These are phyloP conservation scores for Penicillium sp. DNA, from an alignment of 2,329 filamentous ascomycete species.

Conservation along the genomic window DNA sequence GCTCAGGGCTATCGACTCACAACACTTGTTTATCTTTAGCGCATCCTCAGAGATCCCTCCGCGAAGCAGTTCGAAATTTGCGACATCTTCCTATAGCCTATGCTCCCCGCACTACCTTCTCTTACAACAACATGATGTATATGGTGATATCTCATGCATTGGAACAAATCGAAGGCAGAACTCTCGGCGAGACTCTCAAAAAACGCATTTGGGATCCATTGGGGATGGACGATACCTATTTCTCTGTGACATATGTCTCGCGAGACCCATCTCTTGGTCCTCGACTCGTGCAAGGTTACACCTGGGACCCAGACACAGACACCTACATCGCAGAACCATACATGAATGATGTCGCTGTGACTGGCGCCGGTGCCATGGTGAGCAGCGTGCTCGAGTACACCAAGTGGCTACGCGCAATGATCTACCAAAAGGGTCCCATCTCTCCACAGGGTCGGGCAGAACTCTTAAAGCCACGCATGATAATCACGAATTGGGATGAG, in stretches of 20 bases:
- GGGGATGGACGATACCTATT: conserved; percentile 15
- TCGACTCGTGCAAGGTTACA: conserved; percentile 21
- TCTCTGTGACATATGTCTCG: conserved; percentile 16
- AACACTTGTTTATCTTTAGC: neutral
- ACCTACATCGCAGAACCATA: conserved; percentile 15
- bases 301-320: conserved; percentile 15
- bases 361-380: too few species aligned
- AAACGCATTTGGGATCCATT: too few species aligned
- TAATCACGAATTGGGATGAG: conserved; percentile 7
- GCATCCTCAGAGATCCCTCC: neutral
- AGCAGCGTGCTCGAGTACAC: too few species aligned
- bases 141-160: too few species aligned
- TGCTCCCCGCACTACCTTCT: conserved; percentile 18
- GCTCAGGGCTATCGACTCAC: conserved; percentile 30
- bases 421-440: too few species aligned
- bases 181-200: too few species aligned
- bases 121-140: conserved; percentile 20
- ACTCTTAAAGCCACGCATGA: conserved; percentile 8
- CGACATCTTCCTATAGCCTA: conserved; percentile 21
- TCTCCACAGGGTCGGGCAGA: too few species aligned
- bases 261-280: neutral
- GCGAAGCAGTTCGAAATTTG: conserved; percentile 20
- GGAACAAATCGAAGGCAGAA: too few species aligned
- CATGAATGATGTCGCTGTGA: neutral
- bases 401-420: too few species aligned